A percentile compares a stretch with the other conserved stretches of the same genome.
Evolutionary conservation across 495 filamentous ascomycete genomes (phyloP).

Genomic region (Talaromyces ruber): DNA sequence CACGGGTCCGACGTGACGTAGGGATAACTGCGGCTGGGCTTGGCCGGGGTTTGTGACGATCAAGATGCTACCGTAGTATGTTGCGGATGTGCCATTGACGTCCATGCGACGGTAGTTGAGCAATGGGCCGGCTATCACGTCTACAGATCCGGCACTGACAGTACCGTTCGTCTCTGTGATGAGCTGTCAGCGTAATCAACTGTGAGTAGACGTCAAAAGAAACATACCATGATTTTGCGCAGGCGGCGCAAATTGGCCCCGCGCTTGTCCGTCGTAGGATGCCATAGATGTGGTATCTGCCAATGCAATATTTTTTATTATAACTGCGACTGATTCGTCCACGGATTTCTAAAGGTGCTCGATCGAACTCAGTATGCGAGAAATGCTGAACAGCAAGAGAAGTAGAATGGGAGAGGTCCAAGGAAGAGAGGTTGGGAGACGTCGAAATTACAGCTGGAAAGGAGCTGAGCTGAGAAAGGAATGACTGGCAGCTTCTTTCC

Average conservation of each 20-base stretch:
- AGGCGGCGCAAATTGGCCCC: background rate
- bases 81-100: conserved; percentile 35
- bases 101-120: conserved; percentile 82
- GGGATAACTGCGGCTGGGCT: conserved; percentile 36
- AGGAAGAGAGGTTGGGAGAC: background rate
- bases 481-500: background rate
- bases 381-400: background rate
- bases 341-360: background rate
- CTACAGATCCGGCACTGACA: conserved; percentile 30
- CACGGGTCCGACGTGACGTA: conserved; percentile 38
- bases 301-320: background rate
- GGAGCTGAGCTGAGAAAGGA: background rate
- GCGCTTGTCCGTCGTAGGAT: background rate
- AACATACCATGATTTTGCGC: background rate
- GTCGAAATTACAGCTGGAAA: background rate
- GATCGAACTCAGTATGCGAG: background rate
- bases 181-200: background rate
- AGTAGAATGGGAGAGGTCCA: no score
- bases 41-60: conserved; percentile 64
- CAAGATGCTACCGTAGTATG: conserved; percentile 78
- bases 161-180: background rate
- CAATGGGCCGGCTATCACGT: conserved; percentile 71
- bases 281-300: background rate
- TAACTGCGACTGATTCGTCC: background rate
- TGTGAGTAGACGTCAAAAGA: background rate